These are phyloP conservation scores for Podospora pseudopauciseta DNA, from an alignment of 495 filamentous ascomycete species.

Conservation along the genomic window DNA sequence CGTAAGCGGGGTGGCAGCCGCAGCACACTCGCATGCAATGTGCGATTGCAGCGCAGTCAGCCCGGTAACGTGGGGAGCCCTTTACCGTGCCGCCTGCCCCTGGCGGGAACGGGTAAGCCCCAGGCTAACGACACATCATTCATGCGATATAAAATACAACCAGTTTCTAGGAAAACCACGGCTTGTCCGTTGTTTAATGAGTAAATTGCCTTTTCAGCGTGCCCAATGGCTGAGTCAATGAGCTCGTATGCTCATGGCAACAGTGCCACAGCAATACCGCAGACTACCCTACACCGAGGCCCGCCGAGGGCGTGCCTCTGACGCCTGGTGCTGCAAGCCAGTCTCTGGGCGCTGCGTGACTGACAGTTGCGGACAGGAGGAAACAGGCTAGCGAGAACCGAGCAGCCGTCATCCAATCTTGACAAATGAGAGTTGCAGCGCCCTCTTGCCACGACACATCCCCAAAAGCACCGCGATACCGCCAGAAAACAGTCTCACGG, in stretches of 20 bases:
- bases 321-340: neutral
- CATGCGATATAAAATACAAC: neutral
- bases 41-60: neutral
- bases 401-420: neutral
- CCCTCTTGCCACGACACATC: neutral
- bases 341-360: neutral
- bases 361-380: neutral
- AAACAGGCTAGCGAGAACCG: neutral
- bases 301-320: neutral
- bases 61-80: slow-evolving; percentile 10
- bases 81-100: slow-evolving; percentile 9
- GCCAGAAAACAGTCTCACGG: neutral
- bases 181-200: neutral
- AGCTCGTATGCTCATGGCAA: neutral
- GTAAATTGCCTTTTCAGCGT: neutral
- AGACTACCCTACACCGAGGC: neutral
- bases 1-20: slow-evolving; percentile 2
- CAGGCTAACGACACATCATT: slow-evolving; percentile 12
- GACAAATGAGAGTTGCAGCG: neutral
- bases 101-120: slow-evolving; percentile 10
- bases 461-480: slow-evolving; percentile 8
- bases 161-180: neutral
- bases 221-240: neutral
- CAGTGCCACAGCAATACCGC: neutral
- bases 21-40: slow-evolving; percentile 5